Evolutionary conservation across 164 flowering plant species (phyloP), one percentile per base, ranked within the genome.

Genomic region (Kingdonia uniflora): DNA sequence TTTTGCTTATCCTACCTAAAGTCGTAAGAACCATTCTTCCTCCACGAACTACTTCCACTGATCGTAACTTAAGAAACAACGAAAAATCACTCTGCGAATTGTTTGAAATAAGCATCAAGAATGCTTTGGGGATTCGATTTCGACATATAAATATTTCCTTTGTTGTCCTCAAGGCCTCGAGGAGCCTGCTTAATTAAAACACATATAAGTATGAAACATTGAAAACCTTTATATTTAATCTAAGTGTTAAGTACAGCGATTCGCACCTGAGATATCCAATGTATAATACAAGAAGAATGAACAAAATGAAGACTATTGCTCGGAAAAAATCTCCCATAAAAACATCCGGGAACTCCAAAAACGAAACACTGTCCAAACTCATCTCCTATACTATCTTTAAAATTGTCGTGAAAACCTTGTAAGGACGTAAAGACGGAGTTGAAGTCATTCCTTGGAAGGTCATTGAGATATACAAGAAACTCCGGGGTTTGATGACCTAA

Each of bases 181-280:
- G 82, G 87, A 58, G 78, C 87, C 87, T 81, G 48, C n/a, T 2
- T 14, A 19, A 40, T 19, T 12, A 40, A 8, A 14, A 19, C 19
- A n/a, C 26, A 20, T 42, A 25, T n/a, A n/a, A 3, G 25, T 14
- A 21, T 16, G 1, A 12, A 8, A 42, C 6, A 39, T n/a, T n/a
- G n/a, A n/a, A n/a, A n/a, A n/a, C n/a, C n/a, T n/a, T n/a, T n/a
- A n/a, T n/a, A n/a, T n/a, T 16, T 17, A n/a, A n/a, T n/a, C n/a
- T n/a, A n/a, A n/a, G n/a, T n/a, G n/a, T n/a, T n/a, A n/a, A n/a
- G n/a, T n/a, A n/a, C n/a, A n/a, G n/a, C n/a, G n/a, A n/a, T n/a
- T n/a, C n/a, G n/a, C 29, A 81, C 94, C 79, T 77, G 67, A 42
- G 94, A 85, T 2, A 85, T 75, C 82, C 80, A 82, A n/a, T 52